Evolutionary conservation across 148 eudicot genomes (phyloP).

Genomic region (Vaccinium vitisidaea): DNA sequence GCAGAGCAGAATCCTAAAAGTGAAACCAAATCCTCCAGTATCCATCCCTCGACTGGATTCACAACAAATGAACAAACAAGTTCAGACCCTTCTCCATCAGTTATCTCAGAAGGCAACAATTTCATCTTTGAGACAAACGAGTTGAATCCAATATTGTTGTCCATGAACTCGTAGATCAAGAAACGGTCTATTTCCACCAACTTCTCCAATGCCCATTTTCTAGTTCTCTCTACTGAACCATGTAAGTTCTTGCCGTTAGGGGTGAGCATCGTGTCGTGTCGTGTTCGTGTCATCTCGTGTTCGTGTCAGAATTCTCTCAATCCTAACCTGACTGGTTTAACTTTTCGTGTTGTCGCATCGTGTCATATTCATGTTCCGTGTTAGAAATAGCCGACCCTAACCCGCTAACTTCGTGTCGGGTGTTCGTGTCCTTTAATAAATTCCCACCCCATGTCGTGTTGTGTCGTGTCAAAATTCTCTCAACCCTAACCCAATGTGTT

Average conservation of each 20-base stretch:
- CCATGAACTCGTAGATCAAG: neutral
- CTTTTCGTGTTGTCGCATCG: too few relatives aligned
- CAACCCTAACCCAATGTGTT: too few relatives aligned
- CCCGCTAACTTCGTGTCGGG: too few relatives aligned
- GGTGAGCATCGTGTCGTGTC: too few relatives aligned
- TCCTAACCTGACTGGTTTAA: too few relatives aligned
- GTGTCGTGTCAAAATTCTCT: too few relatives aligned
- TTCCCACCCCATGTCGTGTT: too few relatives aligned
- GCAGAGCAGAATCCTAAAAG: neutral
- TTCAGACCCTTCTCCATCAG: neutral
- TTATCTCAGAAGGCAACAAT: neutral
- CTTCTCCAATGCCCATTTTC: neutral
- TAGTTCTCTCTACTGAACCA: neutral
- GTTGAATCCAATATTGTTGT: neutral
- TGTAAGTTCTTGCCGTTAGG: neutral
- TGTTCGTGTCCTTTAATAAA: too few relatives aligned
- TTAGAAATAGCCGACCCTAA: too few relatives aligned
- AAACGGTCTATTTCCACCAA: neutral
- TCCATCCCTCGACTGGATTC: slow-evolving; percentile 6
- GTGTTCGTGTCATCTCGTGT: too few relatives aligned
- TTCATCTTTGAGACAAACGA: neutral
- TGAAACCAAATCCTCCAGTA: neutral
- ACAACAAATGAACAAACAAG: slow-evolving; percentile 4
- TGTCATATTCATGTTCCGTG: too few relatives aligned
- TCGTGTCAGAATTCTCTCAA: too few relatives aligned